These are phyloP conservation scores for Arachnomyces sp. DNA, from an alignment of 2,329 filamentous ascomycete genomes.

Conservation along the genomic window DNA sequence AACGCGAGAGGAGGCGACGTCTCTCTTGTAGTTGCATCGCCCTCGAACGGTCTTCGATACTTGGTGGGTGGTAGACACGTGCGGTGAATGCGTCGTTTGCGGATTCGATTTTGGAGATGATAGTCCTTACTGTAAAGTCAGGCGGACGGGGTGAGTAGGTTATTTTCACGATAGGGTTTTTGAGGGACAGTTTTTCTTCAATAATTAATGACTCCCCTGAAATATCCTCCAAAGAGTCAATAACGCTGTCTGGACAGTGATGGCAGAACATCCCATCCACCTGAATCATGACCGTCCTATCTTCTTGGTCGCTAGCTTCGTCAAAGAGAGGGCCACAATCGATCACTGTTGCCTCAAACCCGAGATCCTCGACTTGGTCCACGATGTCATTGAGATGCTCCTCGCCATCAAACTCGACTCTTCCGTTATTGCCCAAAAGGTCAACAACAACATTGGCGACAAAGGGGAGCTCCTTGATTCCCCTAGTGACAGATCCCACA, in stretches of 20 bases:
- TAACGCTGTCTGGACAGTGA: conserved; percentile 52
- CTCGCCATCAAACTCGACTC: conserved; percentile 41
- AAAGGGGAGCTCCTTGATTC: conserved; percentile 38
- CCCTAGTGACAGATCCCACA: conserved; percentile 40
- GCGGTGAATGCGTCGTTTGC: conserved; percentile 59
- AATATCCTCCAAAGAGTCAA: conserved; percentile 31
- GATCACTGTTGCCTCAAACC: conserved; percentile 57
- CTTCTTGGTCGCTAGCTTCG: conserved; percentile 30
- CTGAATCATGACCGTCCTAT: conserved; percentile 54
- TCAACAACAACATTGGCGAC: conserved; percentile 43
- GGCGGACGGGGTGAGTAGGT: conserved; percentile 62
- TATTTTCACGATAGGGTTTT: conserved; percentile 60
- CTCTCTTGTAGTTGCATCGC: conserved; percentile 64
- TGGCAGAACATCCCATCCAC: conserved; percentile 68
- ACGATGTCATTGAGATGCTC: conserved; percentile 38
- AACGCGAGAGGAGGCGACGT: conserved; percentile 58
- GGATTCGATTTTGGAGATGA: conserved; percentile 59
- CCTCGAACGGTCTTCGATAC: conserved; percentile 71
- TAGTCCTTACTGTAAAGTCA: conserved; percentile 63
- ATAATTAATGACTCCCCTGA: conserved; percentile 40
- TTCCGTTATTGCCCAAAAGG: conserved; percentile 43
- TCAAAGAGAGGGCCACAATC: conserved; percentile 25
- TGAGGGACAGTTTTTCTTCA: conserved; percentile 42
- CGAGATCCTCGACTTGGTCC: conserved; percentile 48
- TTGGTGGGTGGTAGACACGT: conserved; percentile 69